These are phyloP conservation scores for Nephelium lappaceum DNA, from an alignment of 345 rosid genomes.

Conservation along the genomic window DNA sequence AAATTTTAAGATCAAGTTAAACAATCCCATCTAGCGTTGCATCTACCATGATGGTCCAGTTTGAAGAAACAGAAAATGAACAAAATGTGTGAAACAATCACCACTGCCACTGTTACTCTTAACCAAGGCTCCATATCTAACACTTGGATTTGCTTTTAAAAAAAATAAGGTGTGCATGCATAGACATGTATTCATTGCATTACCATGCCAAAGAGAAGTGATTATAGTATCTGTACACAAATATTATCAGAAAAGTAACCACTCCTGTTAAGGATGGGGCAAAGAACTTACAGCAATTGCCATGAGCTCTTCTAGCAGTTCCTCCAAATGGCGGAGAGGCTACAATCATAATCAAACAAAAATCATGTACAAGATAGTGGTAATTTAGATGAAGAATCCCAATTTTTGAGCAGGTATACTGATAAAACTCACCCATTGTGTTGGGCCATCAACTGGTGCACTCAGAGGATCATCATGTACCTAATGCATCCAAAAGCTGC, in stretches of 20 bases:
- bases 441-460: conserved; percentile 98
- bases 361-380: neutral
- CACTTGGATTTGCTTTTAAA: neutral
- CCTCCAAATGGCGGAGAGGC: conserved; percentile 93
- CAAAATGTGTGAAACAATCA: neutral
- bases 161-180: neutral
- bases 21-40: too few species aligned
- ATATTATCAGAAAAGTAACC: neutral
- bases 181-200: neutral
- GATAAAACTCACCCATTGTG: conserved; percentile 85
- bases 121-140: neutral
- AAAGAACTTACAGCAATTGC: conserved; percentile 81
- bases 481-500: conserved; percentile 44
- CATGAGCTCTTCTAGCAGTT: conserved; percentile 84
- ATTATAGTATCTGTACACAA: neutral
- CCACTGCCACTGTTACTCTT: neutral
- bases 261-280: conserved; percentile 7
- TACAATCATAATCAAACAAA: conserved; percentile 32
- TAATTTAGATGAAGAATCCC: neutral
- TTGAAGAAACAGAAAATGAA: too few species aligned
- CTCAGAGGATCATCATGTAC: conserved; percentile 94
- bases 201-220: neutral
- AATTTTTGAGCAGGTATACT: neutral
- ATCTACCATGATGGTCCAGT: too few species aligned
- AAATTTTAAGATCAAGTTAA: neutral